Evolutionary conservation across 2,329 filamentous ascomycete species (phyloP).

Genomic region (Claviceps capensis): DNA sequence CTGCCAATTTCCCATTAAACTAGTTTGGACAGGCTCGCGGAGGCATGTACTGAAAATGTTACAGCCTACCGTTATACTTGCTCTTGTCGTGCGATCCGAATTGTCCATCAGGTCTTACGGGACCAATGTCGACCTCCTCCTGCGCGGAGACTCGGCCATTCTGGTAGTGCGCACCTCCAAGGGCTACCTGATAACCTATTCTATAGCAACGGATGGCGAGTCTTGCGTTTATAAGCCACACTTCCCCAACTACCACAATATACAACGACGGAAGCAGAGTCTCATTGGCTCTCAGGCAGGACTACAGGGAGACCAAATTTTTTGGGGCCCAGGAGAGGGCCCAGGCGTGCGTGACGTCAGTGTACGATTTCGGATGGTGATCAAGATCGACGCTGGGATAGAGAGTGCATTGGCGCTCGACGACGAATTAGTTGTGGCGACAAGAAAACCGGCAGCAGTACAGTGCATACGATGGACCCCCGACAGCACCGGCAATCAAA

Average conservation of each 20-base stretch:
- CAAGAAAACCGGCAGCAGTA: conserved; percentile 79
- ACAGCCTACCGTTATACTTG: conserved; percentile 78
- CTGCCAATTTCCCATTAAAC: neutral
- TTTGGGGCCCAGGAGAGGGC: conserved; percentile 70
- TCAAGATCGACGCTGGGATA: conserved; percentile 94
- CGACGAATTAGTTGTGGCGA: conserved; percentile 85
- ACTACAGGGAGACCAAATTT: conserved; percentile 43
- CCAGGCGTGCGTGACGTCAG: conserved; percentile 74
- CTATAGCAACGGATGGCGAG: conserved; percentile 69
- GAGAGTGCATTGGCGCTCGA: conserved; percentile 77
- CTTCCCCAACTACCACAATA: conserved; percentile 54
- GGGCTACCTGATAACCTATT: conserved; percentile 90
- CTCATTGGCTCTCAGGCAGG: conserved; percentile 44
- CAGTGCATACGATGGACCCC: conserved; percentile 94
- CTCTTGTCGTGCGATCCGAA: conserved; percentile 68
- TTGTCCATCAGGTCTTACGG: conserved; percentile 74
- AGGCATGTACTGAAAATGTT: neutral
- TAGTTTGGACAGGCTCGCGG: too few species aligned
- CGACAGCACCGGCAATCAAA: conserved; percentile 69
- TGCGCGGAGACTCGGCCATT: conserved; percentile 85
- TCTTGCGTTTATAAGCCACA: conserved; percentile 75
- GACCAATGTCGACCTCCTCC: conserved; percentile 66
- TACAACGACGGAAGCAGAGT: conserved; percentile 47
- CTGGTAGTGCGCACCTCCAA: conserved; percentile 77
- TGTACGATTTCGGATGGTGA: conserved; percentile 90